phyloP scores from a whole-genome alignment of 2,329 filamentous ascomycete species.

The Mariannaea sp. region DNA sequence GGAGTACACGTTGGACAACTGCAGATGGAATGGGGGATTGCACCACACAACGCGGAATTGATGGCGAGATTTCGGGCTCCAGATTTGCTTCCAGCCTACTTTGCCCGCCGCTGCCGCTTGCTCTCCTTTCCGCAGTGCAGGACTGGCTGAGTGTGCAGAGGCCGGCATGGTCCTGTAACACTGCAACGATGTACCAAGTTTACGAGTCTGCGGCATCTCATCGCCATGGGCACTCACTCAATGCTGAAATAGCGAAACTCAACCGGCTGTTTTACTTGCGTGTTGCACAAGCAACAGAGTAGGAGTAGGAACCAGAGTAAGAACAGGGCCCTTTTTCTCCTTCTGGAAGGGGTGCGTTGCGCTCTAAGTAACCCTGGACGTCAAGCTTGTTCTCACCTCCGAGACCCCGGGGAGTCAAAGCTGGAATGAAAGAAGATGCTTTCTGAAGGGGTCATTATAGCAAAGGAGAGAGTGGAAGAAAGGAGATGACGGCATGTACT shows the following conservation, averaged over 20 bases:
- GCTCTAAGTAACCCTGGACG: constrained; percentile 29
- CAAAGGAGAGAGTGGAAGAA: constrained; percentile 3
- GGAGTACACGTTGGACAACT: constrained; percentile 25
- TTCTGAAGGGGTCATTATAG: not conserved
- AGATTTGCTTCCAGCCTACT: constrained; percentile 17
- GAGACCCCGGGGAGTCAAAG: constrained; percentile 24
- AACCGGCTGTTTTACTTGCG: constrained; percentile 18
- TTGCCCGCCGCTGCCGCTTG: not conserved
- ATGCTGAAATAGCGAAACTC: constrained; percentile 16
- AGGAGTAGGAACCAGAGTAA: constrained; percentile 5
- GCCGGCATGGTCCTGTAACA: constrained; percentile 23
- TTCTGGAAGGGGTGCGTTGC: constrained; percentile 28
- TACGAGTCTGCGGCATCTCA: not conserved
- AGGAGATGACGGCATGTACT: constrained; percentile 2
- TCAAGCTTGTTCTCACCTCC: constrained; percentile 31
- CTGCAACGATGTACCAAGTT: constrained; percentile 13
- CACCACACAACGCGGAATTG: constrained; percentile 26
- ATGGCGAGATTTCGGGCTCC: constrained; percentile 29
- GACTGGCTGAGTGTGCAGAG: constrained; percentile 1
- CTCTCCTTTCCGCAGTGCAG: not conserved
- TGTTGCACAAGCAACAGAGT: constrained; percentile 36
- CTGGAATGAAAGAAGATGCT: not conserved
- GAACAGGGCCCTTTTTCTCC: constrained; percentile 32
- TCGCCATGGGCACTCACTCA: not conserved
- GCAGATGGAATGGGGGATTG: constrained; percentile 27